Evolutionary conservation across 257 asterid species (phyloP), one percentile per base, ranked within the genome.

Genomic region (Fraxinus excelsior): DNA sequence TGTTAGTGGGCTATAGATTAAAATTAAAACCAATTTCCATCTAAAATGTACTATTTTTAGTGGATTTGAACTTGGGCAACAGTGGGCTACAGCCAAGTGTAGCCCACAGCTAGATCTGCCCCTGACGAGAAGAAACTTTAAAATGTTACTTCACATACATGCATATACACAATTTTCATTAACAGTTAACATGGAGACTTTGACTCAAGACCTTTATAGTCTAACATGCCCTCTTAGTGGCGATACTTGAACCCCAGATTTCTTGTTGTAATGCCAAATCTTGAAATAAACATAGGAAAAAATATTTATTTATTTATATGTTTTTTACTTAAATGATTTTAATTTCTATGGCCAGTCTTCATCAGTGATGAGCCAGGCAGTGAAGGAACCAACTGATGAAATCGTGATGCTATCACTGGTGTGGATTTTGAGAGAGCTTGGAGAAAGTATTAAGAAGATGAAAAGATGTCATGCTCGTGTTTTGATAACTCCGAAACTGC

Each of bases 381-480:
- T 80, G 25, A 76, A 56, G 73, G 90, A 82, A 40, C 46, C 75
- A 4, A 80, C 82, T 11, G 87, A 82, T 7, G 87, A 82, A 73
- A 71, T 71, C 25, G 64, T 67, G 9, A 83, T 85, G 0, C 23
- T 78, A 64, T 80, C 85, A 37, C 29, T 82, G 2, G 75, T 74
- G 23, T 80, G 81, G 90, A 83, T 84, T 67, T 46, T 94, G 86
- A 87, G 76, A 75, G 97, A 94, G 74, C 78, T 92, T 23, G 97
- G 88, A 73, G 90, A 86, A 23, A 82, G 88, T 79, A 79, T 86
- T 32, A 70, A 42, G 66, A 71, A 38, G 35, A 86, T 82, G 90
- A 84, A 74, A 70, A 28, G 2, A 7, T 86, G 87, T 73, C 85
- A 81, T 80, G 76, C 85, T 32, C 78, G 81, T 53, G 42, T 16